Evolutionary conservation across 2,329 filamentous ascomycete genomes (phyloP).

Genomic region (Fusarium praegraminearum): DNA sequence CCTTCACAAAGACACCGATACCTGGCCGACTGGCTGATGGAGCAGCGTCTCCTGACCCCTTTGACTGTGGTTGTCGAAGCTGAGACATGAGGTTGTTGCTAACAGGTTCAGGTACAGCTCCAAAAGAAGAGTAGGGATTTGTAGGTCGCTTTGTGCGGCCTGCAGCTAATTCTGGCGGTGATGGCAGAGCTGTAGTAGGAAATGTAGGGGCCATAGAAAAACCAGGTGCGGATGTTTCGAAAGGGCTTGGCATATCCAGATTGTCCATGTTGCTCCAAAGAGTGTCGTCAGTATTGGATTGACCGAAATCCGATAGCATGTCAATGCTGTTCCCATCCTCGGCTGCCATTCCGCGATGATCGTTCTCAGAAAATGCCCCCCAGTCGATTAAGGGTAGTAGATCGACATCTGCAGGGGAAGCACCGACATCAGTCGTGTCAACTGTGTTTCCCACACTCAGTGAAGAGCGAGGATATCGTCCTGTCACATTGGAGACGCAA

Average conservation of each 20-base stretch:
- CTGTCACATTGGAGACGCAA: neutral
- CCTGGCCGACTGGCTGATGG: neutral
- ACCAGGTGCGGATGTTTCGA: neutral
- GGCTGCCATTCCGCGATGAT: neutral
- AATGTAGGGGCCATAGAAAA: neutral
- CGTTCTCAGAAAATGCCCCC: neutral
- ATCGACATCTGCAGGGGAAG: neutral
- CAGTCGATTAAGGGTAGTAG: slow-evolving; percentile 1
- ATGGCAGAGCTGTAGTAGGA: neutral
- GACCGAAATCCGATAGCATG: neutral
- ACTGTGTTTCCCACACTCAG: neutral
- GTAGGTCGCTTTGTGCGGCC: neutral
- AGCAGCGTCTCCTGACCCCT: neutral
- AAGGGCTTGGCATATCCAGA: neutral
- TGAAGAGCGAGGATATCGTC: neutral
- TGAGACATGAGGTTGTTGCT: neutral
- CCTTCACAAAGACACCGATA: neutral
- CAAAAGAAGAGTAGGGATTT: neutral
- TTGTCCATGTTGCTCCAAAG: neutral
- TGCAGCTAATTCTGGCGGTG: neutral
- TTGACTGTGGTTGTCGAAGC: neutral
- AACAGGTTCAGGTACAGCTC: neutral
- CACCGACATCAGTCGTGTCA: neutral
- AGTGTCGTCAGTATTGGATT: neutral
- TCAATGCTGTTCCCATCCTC: neutral